Evolutionary conservation across 2,329 filamentous ascomycete genomes (phyloP), one percentile per base, ranked within the genome.

Genomic region (Phaeosphaeria sp.): DNA sequence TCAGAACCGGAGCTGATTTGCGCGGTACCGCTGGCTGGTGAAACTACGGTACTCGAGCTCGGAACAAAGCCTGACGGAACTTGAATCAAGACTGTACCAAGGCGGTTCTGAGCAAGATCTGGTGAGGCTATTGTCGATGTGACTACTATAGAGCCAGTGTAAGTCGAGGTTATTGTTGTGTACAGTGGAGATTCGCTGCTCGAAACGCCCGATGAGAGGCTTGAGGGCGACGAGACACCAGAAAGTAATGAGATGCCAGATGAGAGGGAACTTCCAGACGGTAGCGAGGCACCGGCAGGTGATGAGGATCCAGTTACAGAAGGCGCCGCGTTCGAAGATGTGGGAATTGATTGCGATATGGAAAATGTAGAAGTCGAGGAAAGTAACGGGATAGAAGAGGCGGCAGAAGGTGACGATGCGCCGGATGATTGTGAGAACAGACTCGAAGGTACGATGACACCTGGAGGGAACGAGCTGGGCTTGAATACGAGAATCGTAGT

Each of bases 401-500:
- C 30, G 30, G 30, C 15, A 3, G 30, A 36, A 6, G 21, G 42
- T 22, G 44, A 24, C 6, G 44, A 24, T 17, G 27, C 21, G n/a
- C 9, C 44, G 15, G 44, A 25, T 46, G 44, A 25, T 46, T n/a
- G 21, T 25, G 43, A 7, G 18, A 21, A 45, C 2, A 45, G 20
- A 17, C 43, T 25, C 21, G 22, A 45, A 24, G 43, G 43, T 25
- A 45, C 4, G 18, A 25, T 21, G 4, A 21, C 21, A 7, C 44
- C 44, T 25, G 44, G 22, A 25, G 44, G 22, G 2, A 46, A 25
- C 7, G 44, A 46, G 44, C 25, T 27, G 15, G 47, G 47, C 6
- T 43, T 17, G 42, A 43, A 43, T 2, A 54, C 44, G 6, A 54
- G n/a, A n/a, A 54, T 45, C 1, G 51, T 49, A 4, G 44, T 48